Base-by-base conservation (phyloP, 495 filamentous ascomycete species). In the Xylaria telfairii region DNA sequence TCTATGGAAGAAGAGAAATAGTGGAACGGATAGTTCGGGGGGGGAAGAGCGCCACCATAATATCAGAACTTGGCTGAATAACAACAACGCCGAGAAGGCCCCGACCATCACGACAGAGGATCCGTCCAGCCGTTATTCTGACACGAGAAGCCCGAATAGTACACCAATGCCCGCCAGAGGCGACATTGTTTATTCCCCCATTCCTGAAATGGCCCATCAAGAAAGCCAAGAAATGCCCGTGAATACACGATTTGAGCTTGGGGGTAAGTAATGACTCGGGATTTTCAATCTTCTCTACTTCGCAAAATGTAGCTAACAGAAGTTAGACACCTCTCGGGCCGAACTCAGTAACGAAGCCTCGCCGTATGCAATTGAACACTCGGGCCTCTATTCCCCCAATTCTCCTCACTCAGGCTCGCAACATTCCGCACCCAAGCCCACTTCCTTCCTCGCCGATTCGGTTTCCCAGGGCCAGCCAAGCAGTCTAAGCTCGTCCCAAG, bases 51-150 rank as follows among this genome's bases (percentile, higher is more conserved):
- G 78, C 61, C 75, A 77, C 53, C 73, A 75, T 66, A 78, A 78
- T 60, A 82, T 87, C 65, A 54, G 74, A 37, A 79, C 74, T 32
- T 88, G 86, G 86, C 75, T 88, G 44, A 79, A 78, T 32, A 73
- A 73, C 37, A 69, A 34, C 41, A 69, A 34, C 46, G 76, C 80
- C 34, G 75, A 70, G 49, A 87, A 88, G 70, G 81, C 84, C 0
- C 78, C 79, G 13, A 88, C 86, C 12, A 71, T 85, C 7, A 84
- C 80, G 1, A 84, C 81, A n/a, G 83, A 86, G 3, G 82, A 87
- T 19, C 78, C 75, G 24, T 77, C 75, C 19, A 77, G 61, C 15
- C 76, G 75, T 34, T 76, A 64, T 60, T 75, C 70, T 1, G 79
- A 79, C 19, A 64, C 76, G 32, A 77, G 78, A 32, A 81, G 78